These are phyloP conservation scores for Rhizopus sp. DNA, from an alignment of 371 early-diverging fungal species.

Conservation along the genomic window DNA sequence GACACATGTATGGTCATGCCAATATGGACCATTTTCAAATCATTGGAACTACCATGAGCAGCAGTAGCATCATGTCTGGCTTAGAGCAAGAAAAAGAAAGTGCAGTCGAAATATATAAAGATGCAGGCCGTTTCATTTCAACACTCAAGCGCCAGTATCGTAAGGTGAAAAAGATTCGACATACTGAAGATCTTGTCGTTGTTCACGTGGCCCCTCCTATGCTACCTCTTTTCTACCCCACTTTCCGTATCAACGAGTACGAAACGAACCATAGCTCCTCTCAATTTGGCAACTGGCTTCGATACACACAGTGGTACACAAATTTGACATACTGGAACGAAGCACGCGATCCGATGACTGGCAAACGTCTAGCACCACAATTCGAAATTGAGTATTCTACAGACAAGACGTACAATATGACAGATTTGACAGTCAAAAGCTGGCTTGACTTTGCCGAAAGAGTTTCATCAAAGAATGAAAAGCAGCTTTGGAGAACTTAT, in stretches of 20 bases:
- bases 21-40: slow-evolving; percentile 75
- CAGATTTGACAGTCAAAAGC: slow-evolving; percentile 52
- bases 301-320: slow-evolving; percentile 22
- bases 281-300: slow-evolving; percentile 20
- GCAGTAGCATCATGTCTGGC: background rate
- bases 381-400: slow-evolving; percentile 58
- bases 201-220: slow-evolving; percentile 66
- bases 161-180: slow-evolving; percentile 29
- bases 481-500: slow-evolving; percentile 21
- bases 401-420: slow-evolving; percentile 57
- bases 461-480: slow-evolving; percentile 17
- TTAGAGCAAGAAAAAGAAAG: slow-evolving; percentile 21
- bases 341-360: slow-evolving; percentile 2
- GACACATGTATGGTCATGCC: slow-evolving; percentile 76
- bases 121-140: slow-evolving; percentile 33
- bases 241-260: slow-evolving; percentile 66
- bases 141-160: slow-evolving; percentile 30
- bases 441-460: slow-evolving; percentile 45
- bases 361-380: slow-evolving; percentile 17
- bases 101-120: slow-evolving; percentile 36
- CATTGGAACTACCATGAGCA: slow-evolving; percentile 32
- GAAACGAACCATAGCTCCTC: slow-evolving; percentile 12
- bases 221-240: slow-evolving; percentile 70
- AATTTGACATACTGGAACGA: slow-evolving; percentile 25
- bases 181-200: slow-evolving; percentile 48